Percentiles rank a stretch among this genome's conserved stretches.
phyloP scores from a whole-genome alignment of 1,139 yeast species.

The Candida labiduridarum region DNA sequence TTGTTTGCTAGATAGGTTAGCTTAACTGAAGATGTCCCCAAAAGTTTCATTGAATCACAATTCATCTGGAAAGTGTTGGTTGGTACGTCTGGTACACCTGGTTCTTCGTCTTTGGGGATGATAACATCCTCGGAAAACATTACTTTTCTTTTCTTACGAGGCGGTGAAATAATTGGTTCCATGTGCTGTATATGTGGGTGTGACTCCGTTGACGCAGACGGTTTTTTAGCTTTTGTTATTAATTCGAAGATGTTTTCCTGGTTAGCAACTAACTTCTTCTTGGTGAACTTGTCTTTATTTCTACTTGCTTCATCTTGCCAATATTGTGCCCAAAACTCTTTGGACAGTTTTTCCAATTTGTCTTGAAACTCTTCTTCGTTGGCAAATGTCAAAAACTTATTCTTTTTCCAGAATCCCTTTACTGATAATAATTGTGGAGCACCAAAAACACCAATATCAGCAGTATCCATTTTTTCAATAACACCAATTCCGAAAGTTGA shows the following conservation, averaged over 20 bases:
- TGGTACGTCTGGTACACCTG: too few relatives aligned
- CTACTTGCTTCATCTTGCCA: constrained; percentile 48
- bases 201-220: neutral
- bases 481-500: constrained; percentile 47
- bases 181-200: neutral
- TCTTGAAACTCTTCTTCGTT: constrained; percentile 26
- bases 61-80: neutral
- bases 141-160: constrained; percentile 3
- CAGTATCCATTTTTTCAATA: constrained; percentile 26
- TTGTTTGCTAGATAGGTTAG: constrained; percentile 59
- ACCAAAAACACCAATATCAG: constrained; percentile 51
- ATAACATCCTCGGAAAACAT: neutral
- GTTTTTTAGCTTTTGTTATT: constrained; percentile 15
- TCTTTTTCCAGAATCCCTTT: constrained; percentile 57
- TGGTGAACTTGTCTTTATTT: constrained; percentile 26
- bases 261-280: constrained; percentile 32
- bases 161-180: neutral
- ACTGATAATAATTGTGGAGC: constrained; percentile 59
- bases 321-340: constrained; percentile 53
- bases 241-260: constrained; percentile 10
- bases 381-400: constrained; percentile 42
- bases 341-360: constrained; percentile 34
- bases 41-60: constrained; percentile 2
- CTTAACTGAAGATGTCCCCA: constrained; percentile 65
- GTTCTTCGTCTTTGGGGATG: neutral